Percentiles rank a stretch among this genome's conserved stretches.
phyloP scores from a whole-genome alignment of 495 filamentous ascomycete species.

The Penicillium roqueforti region DNA sequence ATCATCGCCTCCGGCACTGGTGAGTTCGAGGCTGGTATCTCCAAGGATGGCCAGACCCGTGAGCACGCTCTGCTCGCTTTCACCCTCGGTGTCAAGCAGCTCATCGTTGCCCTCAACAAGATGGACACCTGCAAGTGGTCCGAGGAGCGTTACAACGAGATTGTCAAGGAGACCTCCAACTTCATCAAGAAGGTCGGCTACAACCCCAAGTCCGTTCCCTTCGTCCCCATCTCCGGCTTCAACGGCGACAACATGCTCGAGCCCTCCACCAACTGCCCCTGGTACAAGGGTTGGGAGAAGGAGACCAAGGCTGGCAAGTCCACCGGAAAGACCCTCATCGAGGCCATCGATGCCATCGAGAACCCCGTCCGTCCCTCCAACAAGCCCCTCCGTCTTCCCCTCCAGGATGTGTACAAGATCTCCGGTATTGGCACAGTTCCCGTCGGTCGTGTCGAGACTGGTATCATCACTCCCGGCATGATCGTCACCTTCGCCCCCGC shows the following conservation, averaged over 20 bases:
- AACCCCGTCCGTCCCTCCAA: slow-evolving; percentile 74
- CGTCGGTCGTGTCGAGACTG: slow-evolving; percentile 99
- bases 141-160: slow-evolving; percentile 94
- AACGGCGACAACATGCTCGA: slow-evolving; percentile 99
- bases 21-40: slow-evolving; percentile 99
- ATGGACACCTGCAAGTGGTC: slow-evolving; percentile 99
- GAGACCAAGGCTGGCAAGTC: slow-evolving; percentile 90
- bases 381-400: slow-evolving; percentile 98
- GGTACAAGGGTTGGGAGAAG: slow-evolving; percentile 99
- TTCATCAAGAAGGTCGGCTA: slow-evolving; percentile 99
- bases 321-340: slow-evolving; percentile 95
- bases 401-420: slow-evolving; percentile 99
- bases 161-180: slow-evolving; percentile 99
- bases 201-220: slow-evolving; percentile 97
- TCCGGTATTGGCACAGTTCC: slow-evolving; percentile 99
- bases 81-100: slow-evolving; percentile 99
- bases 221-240: slow-evolving; percentile 99
- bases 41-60: slow-evolving; percentile 99
- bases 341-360: slow-evolving; percentile 98
- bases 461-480: slow-evolving; percentile 97
- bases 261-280: slow-evolving; percentile 87
- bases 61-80: slow-evolving; percentile 99
- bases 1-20: slow-evolving; percentile 99
- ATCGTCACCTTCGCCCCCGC: slow-evolving; percentile 82
- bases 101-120: slow-evolving; percentile 99